Evolutionary conservation across 345 rosid genomes (phyloP).

Genomic region (Ailanthus altissimus): DNA sequence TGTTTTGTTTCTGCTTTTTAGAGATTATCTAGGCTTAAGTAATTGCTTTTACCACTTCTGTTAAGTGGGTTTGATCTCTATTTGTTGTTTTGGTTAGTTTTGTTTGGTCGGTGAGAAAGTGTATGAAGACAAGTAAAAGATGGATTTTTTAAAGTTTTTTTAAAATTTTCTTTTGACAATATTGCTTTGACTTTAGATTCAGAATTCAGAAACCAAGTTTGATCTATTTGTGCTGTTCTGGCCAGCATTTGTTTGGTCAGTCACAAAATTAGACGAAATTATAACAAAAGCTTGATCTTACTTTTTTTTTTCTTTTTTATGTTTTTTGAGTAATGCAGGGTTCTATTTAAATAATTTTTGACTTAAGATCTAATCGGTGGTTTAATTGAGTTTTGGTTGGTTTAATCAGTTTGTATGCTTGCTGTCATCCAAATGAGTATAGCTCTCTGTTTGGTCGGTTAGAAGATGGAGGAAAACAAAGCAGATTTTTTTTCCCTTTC

Average conservation of each 20-base stretch:
- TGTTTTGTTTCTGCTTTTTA: not conserved
- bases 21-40: not conserved
- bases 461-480: not conserved
- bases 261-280: not conserved
- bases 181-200: conserved; percentile 6
- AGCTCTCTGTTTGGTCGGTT: conserved; percentile 7
- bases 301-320: too few relatives aligned
- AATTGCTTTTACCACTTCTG: not conserved
- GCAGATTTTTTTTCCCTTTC: too few relatives aligned
- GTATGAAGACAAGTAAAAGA: not conserved
- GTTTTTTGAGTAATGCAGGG: not conserved
- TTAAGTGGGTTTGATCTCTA: not conserved
- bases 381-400: not conserved
- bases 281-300: not conserved
- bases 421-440: not conserved
- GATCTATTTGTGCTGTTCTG: not conserved
- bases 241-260: not conserved
- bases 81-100: not conserved
- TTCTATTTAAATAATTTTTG: too few relatives aligned
- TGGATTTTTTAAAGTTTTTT: too few relatives aligned
- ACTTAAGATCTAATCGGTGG: not conserved
- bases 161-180: not conserved
- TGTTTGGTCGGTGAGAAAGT: not conserved
- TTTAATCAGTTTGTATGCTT: not conserved
- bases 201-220: not conserved